Evolutionary conservation across 2,329 filamentous ascomycete species (phyloP).

Genomic region (Mariannaea sp.): DNA sequence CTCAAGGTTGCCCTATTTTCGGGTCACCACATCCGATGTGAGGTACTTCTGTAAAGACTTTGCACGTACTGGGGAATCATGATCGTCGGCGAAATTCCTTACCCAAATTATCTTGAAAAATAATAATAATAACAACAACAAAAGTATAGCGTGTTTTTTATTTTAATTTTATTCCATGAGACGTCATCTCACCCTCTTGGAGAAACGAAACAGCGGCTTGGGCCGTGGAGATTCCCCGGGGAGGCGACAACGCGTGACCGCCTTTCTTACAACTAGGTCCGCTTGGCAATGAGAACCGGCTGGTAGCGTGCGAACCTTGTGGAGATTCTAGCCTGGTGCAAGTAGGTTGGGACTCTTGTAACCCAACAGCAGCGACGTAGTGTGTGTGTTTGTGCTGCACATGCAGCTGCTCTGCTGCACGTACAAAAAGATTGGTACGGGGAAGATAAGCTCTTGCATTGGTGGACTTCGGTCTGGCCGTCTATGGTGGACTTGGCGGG

Average conservation of each 20-base stretch:
- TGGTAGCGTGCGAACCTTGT: background rate
- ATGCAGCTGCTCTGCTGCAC: too few relatives aligned
- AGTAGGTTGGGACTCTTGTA: background rate
- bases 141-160: too few relatives aligned
- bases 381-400: too few relatives aligned
- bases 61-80: too few relatives aligned
- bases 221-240: background rate
- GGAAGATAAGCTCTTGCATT: background rate
- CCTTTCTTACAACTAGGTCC: background rate
- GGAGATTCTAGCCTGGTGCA: background rate
- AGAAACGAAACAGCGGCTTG: background rate
- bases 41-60: too few relatives aligned
- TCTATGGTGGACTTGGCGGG: background rate
- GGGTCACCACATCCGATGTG: too few relatives aligned
- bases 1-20: too few relatives aligned
- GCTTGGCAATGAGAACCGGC: constrained; percentile 8
- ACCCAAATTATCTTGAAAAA: too few relatives aligned
- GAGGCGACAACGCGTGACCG: background rate
- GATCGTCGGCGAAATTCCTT: too few relatives aligned
- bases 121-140: too few relatives aligned
- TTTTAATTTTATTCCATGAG: background rate
- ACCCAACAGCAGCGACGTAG: too few relatives aligned
- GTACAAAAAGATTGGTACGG: too few relatives aligned
- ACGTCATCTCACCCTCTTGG: background rate
- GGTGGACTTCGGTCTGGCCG: background rate